These are phyloP conservation scores for Pelargonium australe DNA, from an alignment of 441 rosid genomes.

Conservation along the genomic window DNA sequence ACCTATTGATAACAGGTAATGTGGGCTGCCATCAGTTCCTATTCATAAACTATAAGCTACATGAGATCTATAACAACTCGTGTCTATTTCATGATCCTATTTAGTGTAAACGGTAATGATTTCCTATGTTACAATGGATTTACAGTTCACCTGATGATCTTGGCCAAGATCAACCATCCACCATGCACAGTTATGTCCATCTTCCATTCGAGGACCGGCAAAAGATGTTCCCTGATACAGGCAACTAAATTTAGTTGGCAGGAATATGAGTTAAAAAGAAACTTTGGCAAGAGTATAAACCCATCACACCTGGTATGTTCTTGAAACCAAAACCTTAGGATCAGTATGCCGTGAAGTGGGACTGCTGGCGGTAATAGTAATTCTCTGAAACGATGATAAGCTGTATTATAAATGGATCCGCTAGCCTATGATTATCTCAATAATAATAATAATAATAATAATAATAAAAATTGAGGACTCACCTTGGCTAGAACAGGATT, in stretches of 20 bases:
- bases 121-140: neutral
- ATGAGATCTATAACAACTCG: neutral
- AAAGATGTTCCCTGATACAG: conserved; percentile 65
- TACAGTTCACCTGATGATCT: conserved; percentile 71
- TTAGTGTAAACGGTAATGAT: neutral
- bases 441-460: neutral
- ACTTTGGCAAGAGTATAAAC: conserved; percentile 1
- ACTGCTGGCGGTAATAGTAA: conserved; percentile 67
- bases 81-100: neutral
- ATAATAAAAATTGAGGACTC: conserved; percentile 17
- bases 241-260: conserved; percentile 5
- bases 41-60: neutral
- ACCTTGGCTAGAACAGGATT: conserved; percentile 94
- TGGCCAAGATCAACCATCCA: conserved; percentile 91
- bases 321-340: conserved; percentile 80
- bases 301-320: conserved; percentile 65
- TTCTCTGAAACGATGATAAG: conserved; percentile 48
- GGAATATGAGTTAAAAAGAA: neutral
- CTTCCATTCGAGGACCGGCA: conserved; percentile 81
- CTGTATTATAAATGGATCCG: conserved; percentile 4
- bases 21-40: neutral
- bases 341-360: conserved; percentile 86
- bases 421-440: neutral
- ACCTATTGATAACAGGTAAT: neutral
- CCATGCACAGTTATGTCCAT: conserved; percentile 65